Evolutionary conservation across 352 stramenopile genomes (phyloP), one percentile per base, ranked within the genome.

Genomic region (Pythium dissimile): DNA sequence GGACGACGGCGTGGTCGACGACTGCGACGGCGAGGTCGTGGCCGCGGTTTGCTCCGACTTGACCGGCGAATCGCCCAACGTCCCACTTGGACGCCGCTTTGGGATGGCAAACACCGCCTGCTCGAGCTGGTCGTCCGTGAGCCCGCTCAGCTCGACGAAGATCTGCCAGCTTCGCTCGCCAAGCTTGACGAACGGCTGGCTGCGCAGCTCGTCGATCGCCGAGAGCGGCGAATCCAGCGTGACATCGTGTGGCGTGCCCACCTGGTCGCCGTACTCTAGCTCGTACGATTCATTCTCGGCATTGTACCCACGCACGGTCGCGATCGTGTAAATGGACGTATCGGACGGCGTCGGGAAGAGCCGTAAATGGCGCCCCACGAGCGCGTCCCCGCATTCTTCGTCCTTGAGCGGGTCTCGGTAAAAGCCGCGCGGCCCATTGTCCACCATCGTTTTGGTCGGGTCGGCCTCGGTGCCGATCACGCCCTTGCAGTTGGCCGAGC

Each of bases 61-160:
- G 16, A 28, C 18, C 16, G 52, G 34, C 5, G 59, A 48, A 23
- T 56, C 51, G 9, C 26, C 28, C 4, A 31, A 20, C 56, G 71
- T 63, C 12, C 63, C 69, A 15, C 53, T 34, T 9, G 65, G 56
- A 13, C 76, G 77, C 21, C 71, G 73, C 50, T 93, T 94, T 23
- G 85, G 85, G 49, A 94, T 94, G 9, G 80, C 84, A 58, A 94
- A 94, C 30, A 94, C 72, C 7, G 62, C 54, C n/a, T 79, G 66
- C 10, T 65, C 66, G 13, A 78, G 72, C 44, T 88, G 70, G 3
- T 90, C 77, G 16, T 80, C 69, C 1, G 72, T 80, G 35, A 87
- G 41, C 1, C 72, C 74, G 16, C 69, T 64, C 2, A 84, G 56
- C 13, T 78, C 69, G 34, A 82, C 70, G 55, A 89, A 94, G 1